Evolutionary conservation across 768 basidiomycete species (phyloP).

Genomic region (Xerocomus brunneocitrinus): DNA sequence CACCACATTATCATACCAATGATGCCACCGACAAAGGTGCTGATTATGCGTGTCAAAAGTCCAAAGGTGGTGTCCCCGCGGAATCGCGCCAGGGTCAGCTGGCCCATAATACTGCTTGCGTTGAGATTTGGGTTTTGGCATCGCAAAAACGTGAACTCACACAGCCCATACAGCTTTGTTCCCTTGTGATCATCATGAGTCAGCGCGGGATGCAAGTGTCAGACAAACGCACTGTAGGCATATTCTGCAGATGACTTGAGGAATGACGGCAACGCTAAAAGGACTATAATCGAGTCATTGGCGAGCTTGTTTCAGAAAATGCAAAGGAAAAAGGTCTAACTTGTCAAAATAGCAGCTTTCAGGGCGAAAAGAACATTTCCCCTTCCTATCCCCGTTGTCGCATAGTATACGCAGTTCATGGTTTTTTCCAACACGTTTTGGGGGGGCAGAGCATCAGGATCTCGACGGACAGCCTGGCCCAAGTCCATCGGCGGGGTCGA

Average conservation of each 20-base stretch:
- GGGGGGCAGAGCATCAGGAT: constrained; percentile 75
- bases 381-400: constrained; percentile 37
- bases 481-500: constrained; percentile 44
- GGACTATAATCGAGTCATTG: constrained; percentile 34
- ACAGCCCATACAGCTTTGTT: constrained; percentile 70
- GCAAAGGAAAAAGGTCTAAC: constrained; percentile 28
- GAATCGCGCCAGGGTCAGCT: constrained; percentile 68
- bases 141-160: constrained; percentile 33
- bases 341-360: constrained; percentile 66
- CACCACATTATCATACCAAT: constrained; percentile 66
- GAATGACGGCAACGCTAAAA: constrained; percentile 58
- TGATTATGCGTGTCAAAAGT: constrained; percentile 52
- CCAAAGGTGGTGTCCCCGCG: constrained; percentile 73
- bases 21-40: constrained; percentile 63
- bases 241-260: constrained; percentile 49
- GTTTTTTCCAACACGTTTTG: constrained; percentile 50
- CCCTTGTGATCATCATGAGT: constrained; percentile 31
- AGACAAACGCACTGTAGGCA: constrained; percentile 48
- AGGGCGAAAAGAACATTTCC: constrained; percentile 67
- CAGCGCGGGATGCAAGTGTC: not conserved
- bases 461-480: constrained; percentile 51
- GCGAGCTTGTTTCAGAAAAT: not conserved
- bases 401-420: constrained; percentile 43
- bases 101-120: constrained; percentile 60
- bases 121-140: not conserved